A percentile compares a stretch with the other conserved stretches of the same genome.
Conservation (phyloP, 495 filamentous ascomycete genomes). For the Xylaria sp. region DNA sequence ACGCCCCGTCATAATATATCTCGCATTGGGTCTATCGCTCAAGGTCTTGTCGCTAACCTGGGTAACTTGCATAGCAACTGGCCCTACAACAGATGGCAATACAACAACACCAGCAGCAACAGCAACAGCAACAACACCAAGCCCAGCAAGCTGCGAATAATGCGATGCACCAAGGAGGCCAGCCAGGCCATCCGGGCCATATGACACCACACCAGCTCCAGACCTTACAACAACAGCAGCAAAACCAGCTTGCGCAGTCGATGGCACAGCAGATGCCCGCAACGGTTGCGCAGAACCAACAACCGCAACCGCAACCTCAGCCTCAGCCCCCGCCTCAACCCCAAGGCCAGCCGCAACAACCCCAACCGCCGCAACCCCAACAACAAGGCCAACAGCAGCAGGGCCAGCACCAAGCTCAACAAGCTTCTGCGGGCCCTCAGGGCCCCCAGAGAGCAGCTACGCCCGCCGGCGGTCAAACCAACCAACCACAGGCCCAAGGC, state of each 20-base stretch:
- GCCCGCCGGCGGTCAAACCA: conserved; percentile 39
- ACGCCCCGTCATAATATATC: conserved; percentile 26
- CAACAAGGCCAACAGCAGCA: conserved; percentile 42
- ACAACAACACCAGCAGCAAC: conserved; percentile 48
- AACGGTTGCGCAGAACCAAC: conserved; percentile 41
- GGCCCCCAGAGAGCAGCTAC: conserved; percentile 39
- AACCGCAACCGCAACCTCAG: conserved; percentile 43
- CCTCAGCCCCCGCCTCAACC: conserved; percentile 37
- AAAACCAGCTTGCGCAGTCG: conserved; percentile 38
- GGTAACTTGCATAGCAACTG: conserved; percentile 36
- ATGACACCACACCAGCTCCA: conserved; percentile 52
- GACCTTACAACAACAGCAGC: conserved; percentile 42
- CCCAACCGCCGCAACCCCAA: conserved; percentile 41
- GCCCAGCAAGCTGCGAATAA: conserved; percentile 57
- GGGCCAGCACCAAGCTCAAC: conserved; percentile 39
- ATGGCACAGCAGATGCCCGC: conserved; percentile 38
- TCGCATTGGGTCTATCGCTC: background rate
- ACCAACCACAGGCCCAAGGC: conserved; percentile 42
- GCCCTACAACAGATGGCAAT: conserved; percentile 50
- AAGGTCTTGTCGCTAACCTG: background rate
- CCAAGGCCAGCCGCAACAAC: conserved; percentile 44
- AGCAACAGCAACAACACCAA: conserved; percentile 58
- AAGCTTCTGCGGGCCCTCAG: conserved; percentile 33
- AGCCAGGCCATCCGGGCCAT: conserved; percentile 52
- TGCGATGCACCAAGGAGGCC: conserved; percentile 50